These are phyloP conservation scores for Aspergillus pseudonomiae DNA, from an alignment of 2,329 filamentous ascomycete species.

Conservation along the genomic window DNA sequence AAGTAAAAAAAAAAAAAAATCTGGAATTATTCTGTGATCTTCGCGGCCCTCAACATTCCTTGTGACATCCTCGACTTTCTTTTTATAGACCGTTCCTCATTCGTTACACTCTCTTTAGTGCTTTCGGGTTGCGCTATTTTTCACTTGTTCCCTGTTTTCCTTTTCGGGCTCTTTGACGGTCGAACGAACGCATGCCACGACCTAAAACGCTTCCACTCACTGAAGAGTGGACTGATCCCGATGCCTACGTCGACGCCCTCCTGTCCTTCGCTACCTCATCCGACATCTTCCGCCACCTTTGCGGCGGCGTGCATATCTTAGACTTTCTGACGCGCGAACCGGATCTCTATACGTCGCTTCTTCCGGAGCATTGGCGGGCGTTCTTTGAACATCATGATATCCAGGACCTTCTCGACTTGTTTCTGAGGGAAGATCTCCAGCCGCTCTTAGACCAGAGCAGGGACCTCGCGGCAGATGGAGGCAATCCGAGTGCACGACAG, in stretches of 20 bases:
- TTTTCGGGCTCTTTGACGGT: not conserved
- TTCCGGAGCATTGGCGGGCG: slow-evolving; percentile 78
- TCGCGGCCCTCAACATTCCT: not conserved
- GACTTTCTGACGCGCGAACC: slow-evolving; percentile 91
- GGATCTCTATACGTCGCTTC: slow-evolving; percentile 74
- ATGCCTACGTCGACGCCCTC: slow-evolving; percentile 78
- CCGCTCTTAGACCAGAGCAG: slow-evolving; percentile 33
- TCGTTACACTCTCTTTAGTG: not conserved
- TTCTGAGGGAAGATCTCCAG: slow-evolving; percentile 76
- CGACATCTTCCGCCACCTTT: slow-evolving; percentile 81
- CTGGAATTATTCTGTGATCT: not conserved
- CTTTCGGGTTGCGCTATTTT: not conserved
- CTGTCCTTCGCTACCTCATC: slow-evolving; percentile 75
- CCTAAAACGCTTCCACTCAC: slow-evolving; percentile 66
- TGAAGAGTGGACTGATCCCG: slow-evolving; percentile 68
- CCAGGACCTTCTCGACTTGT: slow-evolving; percentile 75
- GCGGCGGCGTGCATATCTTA: slow-evolving; percentile 93
- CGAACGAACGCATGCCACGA: slow-evolving; percentile 47
- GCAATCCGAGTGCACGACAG: slow-evolving; percentile 9
- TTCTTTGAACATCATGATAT: slow-evolving; percentile 74
- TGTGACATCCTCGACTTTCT: not conserved
- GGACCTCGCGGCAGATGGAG: slow-evolving; percentile 11
- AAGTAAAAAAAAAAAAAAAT: not conserved
- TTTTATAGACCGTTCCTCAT: not conserved
- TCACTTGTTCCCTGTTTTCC: not conserved